Base-by-base conservation (phyloP, 1,284 basidiomycete species). In the Mycocalia duriaeana region DNA sequence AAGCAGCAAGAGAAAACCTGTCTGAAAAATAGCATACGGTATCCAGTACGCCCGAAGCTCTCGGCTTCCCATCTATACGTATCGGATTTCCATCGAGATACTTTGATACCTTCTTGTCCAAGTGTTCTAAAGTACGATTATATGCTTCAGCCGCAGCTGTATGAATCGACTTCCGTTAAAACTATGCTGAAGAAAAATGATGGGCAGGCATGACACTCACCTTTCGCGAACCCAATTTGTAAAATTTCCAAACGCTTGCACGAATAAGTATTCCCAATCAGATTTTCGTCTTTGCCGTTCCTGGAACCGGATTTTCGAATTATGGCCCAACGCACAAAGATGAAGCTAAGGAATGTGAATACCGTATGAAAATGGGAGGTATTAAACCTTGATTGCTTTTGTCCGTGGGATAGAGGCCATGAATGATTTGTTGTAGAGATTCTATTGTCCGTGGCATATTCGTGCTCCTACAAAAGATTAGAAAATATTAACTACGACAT, bases 391-490 rank as follows among this genome's bases (percentile, higher is more conserved):
- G 55, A 11, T 63, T 62, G 50, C 76, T 77, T 57, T 79, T 77
- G 3, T 66, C 54, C 13, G 67, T 64, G 3, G 85, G 85, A 54
- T 89, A 89, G 44, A 89, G 60, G 3, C 89, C 89, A 45, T 82
- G 75, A 19, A 89, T 71, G 35, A 89, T 71, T 55, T 91, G 81
- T 56, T 89, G 82, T 13, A 91, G 65, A 2, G 84, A 85, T 57
- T 91, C 87, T 20, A 85, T 80, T 4, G 89, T 92, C 26, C 89
- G 75, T 1, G 83, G 75, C 61, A 91, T 79, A 57, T 89, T 86
- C 1, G 88, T 91, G 35, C 64, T 72, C 54, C 72, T 72, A 43
- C 28, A 37, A 20, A 37, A 46, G n/a, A n/a, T n/a, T 18, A 36
- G 22, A 37, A 25, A 49, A 31, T 42, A 18, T 23, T 25, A 35